Percentiles rank a stretch among this genome's conserved stretches.
Conservation (phyloP, 1,139 yeast genomes). For the Starmera stellimalicola region DNA sequence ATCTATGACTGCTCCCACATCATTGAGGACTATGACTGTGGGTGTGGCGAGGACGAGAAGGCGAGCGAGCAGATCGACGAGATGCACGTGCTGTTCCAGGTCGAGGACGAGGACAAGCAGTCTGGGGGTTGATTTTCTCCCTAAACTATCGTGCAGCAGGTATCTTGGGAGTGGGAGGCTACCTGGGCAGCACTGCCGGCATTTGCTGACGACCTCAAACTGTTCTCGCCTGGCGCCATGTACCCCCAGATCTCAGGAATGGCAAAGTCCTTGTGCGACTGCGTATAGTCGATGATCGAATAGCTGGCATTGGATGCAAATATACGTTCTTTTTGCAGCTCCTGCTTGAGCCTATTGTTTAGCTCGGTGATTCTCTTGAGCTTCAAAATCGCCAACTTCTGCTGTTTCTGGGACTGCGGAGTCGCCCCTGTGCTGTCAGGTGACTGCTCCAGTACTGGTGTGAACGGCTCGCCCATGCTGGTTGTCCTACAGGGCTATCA, state of each 20-base stretch:
- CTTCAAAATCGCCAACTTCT: slow-evolving; percentile 30
- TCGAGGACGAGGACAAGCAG: slow-evolving; percentile 22
- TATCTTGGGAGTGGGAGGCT: too few relatives aligned
- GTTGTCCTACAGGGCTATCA: too few relatives aligned
- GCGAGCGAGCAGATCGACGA: slow-evolving; percentile 20
- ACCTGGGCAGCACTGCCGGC: slow-evolving; percentile 14
- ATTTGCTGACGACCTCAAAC: slow-evolving; percentile 27
- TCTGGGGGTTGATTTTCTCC: slow-evolving; percentile 12
- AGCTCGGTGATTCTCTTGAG: slow-evolving; percentile 56
- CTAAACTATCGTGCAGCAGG: slow-evolving; percentile 22
- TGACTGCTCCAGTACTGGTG: background rate
- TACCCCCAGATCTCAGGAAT: slow-evolving; percentile 44
- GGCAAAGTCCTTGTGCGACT: slow-evolving; percentile 42
- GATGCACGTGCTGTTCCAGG: slow-evolving; percentile 12
- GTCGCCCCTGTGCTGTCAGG: background rate
- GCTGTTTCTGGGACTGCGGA: slow-evolving; percentile 18
- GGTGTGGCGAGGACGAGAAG: slow-evolving; percentile 75
- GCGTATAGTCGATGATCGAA: slow-evolving; percentile 33
- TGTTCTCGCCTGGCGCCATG: slow-evolving; percentile 37
- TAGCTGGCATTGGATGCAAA: slow-evolving; percentile 62
- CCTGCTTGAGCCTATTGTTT: slow-evolving; percentile 43
- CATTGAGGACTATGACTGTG: slow-evolving; percentile 89
- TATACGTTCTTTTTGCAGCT: slow-evolving; percentile 48
- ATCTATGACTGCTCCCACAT: slow-evolving; percentile 78
- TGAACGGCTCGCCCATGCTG: slow-evolving; percentile 1